Percentiles rank a stretch among this genome's conserved stretches.
These are phyloP conservation scores for Candida sanyiensis DNA, from an alignment of 805 yeast species.

Conservation along the genomic window DNA sequence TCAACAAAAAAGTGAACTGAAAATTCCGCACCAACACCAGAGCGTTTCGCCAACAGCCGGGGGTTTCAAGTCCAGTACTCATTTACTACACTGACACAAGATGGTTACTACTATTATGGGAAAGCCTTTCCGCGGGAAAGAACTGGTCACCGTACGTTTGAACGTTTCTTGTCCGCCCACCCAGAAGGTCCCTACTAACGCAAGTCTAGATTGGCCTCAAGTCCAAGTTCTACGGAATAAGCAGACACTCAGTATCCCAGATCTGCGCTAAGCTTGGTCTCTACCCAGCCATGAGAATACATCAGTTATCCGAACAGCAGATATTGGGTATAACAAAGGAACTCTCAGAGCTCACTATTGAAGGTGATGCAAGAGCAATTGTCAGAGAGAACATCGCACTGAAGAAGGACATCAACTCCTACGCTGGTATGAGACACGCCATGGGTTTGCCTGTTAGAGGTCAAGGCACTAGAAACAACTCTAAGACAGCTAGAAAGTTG, in stretches of 20 bases:
- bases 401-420: constrained; percentile 78
- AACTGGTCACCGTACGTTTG: constrained; percentile 19
- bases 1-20: too few species aligned
- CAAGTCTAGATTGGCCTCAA: constrained; percentile 55
- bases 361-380: constrained; percentile 69
- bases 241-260: constrained; percentile 62
- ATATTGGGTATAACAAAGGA: constrained; percentile 83
- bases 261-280: constrained; percentile 86
- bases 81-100: too few species aligned
- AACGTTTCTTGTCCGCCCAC: not conserved
- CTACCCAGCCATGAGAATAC: constrained; percentile 92
- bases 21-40: not conserved
- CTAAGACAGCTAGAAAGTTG: constrained; percentile 81
- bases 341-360: constrained; percentile 74
- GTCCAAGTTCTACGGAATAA: constrained; percentile 80
- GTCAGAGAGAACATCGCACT: constrained; percentile 71
- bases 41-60: not conserved
- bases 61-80: not conserved
- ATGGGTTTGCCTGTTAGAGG: constrained; percentile 80
- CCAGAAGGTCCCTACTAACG: not conserved
- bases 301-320: constrained; percentile 84
- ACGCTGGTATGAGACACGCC: constrained; percentile 86
- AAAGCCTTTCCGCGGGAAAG: constrained; percentile 27
- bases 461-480: constrained; percentile 88
- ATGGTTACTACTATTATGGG: constrained; percentile 27